phyloP scores from a whole-genome alignment of 768 basidiomycete genomes.

The Paxillus involutus region DNA sequence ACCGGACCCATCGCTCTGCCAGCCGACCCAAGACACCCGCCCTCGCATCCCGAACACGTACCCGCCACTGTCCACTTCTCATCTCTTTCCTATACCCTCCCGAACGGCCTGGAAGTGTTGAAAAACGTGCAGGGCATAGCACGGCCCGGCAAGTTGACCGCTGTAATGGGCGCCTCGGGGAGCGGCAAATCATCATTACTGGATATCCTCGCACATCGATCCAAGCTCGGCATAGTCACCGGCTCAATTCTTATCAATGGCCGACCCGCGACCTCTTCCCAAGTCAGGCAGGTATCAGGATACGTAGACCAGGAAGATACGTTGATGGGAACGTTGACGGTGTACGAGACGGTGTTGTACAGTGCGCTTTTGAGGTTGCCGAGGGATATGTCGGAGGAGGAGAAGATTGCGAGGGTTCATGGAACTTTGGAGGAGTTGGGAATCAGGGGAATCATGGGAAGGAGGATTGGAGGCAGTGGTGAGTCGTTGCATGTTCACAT shows the following conservation, averaged over 20 bases:
- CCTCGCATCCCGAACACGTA: conserved; percentile 73
- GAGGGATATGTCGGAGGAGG: conserved; percentile 90
- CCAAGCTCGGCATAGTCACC: conserved; percentile 72
- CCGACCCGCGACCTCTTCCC: conserved; percentile 63
- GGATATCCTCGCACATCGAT: conserved; percentile 91
- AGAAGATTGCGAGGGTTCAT: conserved; percentile 91
- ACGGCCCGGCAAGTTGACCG: conserved; percentile 88
- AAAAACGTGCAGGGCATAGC: conserved; percentile 80
- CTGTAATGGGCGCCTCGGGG: conserved; percentile 96
- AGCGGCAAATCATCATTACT: conserved; percentile 96
- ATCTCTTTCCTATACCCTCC: conserved; percentile 76
- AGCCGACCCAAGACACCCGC: conserved; percentile 69
- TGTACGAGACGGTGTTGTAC: conserved; percentile 96
- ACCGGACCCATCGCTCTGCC: conserved; percentile 80
- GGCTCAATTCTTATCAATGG: conserved; percentile 88
- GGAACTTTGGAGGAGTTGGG: conserved; percentile 98
- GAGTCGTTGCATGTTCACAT: conserved; percentile 20
- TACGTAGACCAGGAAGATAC: conserved; percentile 99
- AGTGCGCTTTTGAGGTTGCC: conserved; percentile 89
- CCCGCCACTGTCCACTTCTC: conserved; percentile 93
- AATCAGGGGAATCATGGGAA: conserved; percentile 86
- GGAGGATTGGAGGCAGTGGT: conserved; percentile 87
- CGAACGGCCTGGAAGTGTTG: conserved; percentile 62
- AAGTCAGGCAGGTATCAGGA: conserved; percentile 86
- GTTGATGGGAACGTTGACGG: conserved; percentile 94